A percentile compares a stretch with the other conserved stretches of the same genome.
Conservation (phyloP, 2,329 filamentous ascomycete genomes). For the Intubia oerlemansii region DNA sequence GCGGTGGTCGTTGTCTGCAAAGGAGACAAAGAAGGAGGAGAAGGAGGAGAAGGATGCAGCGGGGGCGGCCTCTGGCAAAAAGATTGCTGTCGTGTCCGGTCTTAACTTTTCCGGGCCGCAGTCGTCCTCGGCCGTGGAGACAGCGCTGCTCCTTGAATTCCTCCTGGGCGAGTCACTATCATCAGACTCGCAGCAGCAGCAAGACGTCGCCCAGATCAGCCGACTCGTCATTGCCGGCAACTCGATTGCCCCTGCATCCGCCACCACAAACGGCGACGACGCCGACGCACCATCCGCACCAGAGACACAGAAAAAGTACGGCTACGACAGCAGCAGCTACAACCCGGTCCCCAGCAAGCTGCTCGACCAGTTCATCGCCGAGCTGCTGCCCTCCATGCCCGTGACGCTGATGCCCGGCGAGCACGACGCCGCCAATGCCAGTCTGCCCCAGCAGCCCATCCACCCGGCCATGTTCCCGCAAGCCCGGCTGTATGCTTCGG, state of each 20-base stretch:
- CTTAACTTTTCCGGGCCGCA: conserved; percentile 61
- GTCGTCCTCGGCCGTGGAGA: conserved; percentile 47
- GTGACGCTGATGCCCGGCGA: conserved; percentile 74
- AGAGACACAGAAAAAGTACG: conserved; percentile 52
- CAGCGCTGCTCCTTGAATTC: conserved; percentile 67
- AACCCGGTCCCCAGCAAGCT: conserved; percentile 68
- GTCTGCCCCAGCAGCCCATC: conserved; percentile 80
- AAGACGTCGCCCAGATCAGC: conserved; percentile 47
- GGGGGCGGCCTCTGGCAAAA: conserved; percentile 16
- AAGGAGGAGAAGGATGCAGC: conserved; percentile 29
- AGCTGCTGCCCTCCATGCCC: conserved; percentile 67
- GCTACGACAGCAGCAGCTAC: conserved; percentile 77
- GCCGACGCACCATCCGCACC: conserved; percentile 10
- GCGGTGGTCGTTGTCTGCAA: conserved; percentile 47
- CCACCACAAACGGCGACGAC: conserved; percentile 13
- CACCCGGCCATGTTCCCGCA: conserved; percentile 80
- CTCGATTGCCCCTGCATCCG: conserved; percentile 44
- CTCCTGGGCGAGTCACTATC: conserved; percentile 64
- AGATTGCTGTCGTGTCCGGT: conserved; percentile 73
- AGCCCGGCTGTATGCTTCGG: conserved; percentile 43
- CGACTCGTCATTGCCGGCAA: conserved; percentile 84
- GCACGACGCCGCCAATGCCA: conserved; percentile 70
- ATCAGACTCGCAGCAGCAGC: conserved; percentile 29
- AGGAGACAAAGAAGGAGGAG: conserved; percentile 16
- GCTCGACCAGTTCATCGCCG: conserved; percentile 63